Evolutionary conservation across 2,329 filamentous ascomycete species (phyloP), one percentile per base, ranked within the genome.

Genomic region (Aspergillus tanneri): DNA sequence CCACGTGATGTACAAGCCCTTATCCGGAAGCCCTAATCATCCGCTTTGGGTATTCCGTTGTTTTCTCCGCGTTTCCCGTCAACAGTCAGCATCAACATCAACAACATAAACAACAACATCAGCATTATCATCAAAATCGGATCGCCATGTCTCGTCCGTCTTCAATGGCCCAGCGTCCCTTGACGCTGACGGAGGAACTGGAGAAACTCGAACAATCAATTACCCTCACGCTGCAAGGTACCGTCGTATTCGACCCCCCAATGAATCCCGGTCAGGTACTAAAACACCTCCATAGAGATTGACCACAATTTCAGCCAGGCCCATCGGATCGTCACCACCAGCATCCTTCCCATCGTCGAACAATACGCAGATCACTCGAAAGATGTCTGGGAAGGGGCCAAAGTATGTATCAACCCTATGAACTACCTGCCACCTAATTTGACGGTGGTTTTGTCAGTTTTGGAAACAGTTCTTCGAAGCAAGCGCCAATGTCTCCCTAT

Each of bases 401-500:
- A 95, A 82, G 90, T 92, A 47, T 28, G 63, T 47, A 9, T 2
- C n/a, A 42, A 42, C 46, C 27, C 19, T 45, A 35, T 36, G 53
- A 38, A 50, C 11, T 10, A 14, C 36, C 16, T 23, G 14, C 21
- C 5, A 24, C 7, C 21, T 22, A 40, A 25, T 21, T 16, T 16
- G 11, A 10, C n/a, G 36, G 28, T 32, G 25, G 30, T 23, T 11
- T 21, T 28, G 1, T 22, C 35, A 30, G 88, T 99, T 99, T 72
- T 99, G 93, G 93, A 99, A 99, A 72, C 91, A 97, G 76, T 99
- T 99, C 77, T 99, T 99, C 72, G 93, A 99, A 73, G 90, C 93
- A 27, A 96, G 91, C 39, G 93, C 93, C 67, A 97, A 99, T 63
- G 92, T 99, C 21, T 96, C 92, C 9, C 81, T 99, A 9, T 96